Percentiles rank a stretch among this genome's conserved stretches.
These are phyloP conservation scores for Cornus controversa DNA, from an alignment of 148 eudicot species.

Conservation along the genomic window DNA sequence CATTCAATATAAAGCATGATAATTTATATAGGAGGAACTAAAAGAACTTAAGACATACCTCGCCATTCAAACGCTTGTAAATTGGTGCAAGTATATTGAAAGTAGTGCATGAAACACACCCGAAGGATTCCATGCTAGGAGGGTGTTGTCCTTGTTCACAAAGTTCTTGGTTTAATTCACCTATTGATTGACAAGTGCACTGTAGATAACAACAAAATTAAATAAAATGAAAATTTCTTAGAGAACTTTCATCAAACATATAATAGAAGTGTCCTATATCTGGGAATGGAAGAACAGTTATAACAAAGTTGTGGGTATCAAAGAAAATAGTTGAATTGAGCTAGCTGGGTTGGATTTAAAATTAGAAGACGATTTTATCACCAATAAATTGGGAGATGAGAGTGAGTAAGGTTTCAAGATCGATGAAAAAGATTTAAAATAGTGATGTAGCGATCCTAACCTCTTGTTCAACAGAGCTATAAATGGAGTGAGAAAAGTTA, in stretches of 20 bases:
- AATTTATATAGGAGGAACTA: background rate
- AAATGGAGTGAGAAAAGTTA: background rate
- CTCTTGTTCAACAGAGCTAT: background rate
- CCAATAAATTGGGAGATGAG: background rate
- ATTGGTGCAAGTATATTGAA: slow-evolving; percentile 57
- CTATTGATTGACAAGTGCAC: slow-evolving; percentile 4
- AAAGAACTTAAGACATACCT: slow-evolving; percentile 24
- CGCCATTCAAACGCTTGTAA: slow-evolving; percentile 45
- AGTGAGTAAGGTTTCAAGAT: background rate
- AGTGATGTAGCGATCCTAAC: background rate
- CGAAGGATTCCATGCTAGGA: background rate
- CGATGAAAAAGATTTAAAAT: background rate
- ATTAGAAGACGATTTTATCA: background rate
- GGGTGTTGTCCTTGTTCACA: slow-evolving; percentile 6
- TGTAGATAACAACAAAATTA: background rate
- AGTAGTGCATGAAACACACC: slow-evolving; percentile 39
- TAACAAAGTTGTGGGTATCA: slow-evolving; percentile 9
- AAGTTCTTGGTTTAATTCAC: background rate
- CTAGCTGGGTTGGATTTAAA: background rate
- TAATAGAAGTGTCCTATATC: background rate
- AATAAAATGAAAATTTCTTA: background rate
- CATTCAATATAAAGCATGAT: background rate
- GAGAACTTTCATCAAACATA: slow-evolving; percentile 18
- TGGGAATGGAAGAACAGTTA: background rate
- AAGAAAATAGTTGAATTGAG: background rate